Percentiles rank a stretch among this genome's conserved stretches.
These are phyloP conservation scores for Helenozyma baotianmanensis DNA, from an alignment of 805 yeast species.

Conservation along the genomic window DNA sequence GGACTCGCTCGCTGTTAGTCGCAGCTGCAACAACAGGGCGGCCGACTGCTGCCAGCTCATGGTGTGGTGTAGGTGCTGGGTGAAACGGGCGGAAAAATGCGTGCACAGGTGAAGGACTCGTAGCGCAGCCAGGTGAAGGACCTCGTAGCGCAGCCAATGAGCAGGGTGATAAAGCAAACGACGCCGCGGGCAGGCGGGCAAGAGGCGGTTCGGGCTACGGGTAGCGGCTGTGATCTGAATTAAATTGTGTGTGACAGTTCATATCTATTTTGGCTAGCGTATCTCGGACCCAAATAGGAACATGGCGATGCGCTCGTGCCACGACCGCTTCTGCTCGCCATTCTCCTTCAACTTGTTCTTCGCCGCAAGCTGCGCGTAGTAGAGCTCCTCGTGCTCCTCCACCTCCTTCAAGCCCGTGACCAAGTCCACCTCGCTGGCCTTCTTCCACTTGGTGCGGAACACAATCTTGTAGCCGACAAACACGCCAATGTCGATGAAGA, in stretches of 20 bases:
- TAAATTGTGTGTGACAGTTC: no score
- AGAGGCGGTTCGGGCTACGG: no score
- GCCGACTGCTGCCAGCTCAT: no score
- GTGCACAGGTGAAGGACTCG: no score
- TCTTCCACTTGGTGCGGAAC: conserved; percentile 12
- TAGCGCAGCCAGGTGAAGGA: no score
- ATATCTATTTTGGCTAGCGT: neutral
- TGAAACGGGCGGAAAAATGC: no score
- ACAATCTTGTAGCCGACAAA: conserved; percentile 13
- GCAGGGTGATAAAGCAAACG: no score
- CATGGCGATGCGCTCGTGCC: conserved; percentile 14
- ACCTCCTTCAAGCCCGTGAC: conserved; percentile 35
- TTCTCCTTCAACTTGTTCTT: conserved; percentile 11
- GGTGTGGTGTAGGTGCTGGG: no score
- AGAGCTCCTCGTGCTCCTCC: conserved; percentile 33
- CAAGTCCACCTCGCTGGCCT: conserved; percentile 15
- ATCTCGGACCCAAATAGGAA: conserved; percentile 26
- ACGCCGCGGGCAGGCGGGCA: no score
- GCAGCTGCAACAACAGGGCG: no score
- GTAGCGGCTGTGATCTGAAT: no score
- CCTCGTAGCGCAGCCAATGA: no score
- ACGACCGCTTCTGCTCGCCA: conserved; percentile 17
- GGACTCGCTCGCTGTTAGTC: neutral
- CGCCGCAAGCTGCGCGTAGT: conserved; percentile 16
- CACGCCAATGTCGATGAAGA: conserved; percentile 13